Conservation (phyloP, 2,329 filamentous ascomycete species). For the Alternaria arbusti region DNA sequence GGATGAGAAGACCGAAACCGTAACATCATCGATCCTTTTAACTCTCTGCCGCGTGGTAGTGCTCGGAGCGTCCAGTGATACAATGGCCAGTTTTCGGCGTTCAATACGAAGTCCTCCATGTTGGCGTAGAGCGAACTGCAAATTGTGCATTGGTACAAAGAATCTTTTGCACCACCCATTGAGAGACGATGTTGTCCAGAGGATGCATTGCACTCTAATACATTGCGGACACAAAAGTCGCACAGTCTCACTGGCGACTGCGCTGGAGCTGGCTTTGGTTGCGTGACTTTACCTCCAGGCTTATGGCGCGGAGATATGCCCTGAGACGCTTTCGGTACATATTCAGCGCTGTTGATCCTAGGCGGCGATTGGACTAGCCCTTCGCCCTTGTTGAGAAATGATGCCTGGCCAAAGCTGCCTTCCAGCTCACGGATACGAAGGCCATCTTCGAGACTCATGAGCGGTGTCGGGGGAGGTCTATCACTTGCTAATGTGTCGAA, state of each 20-base stretch:
- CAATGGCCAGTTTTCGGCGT: neutral
- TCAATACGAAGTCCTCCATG: neutral
- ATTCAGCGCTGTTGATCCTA: neutral
- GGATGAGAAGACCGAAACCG: neutral
- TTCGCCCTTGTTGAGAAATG: neutral
- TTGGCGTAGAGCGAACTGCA: neutral
- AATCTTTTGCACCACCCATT: neutral
- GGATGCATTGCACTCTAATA: neutral
- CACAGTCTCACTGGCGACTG: neutral
- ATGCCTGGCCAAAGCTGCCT: neutral
- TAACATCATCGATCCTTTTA: neutral
- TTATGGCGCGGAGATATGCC: neutral
- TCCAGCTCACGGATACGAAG: neutral
- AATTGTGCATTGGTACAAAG: neutral
- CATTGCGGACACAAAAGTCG: neutral
- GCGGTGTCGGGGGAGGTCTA: neutral
- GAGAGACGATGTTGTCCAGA: neutral
- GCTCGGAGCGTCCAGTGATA: constrained; percentile 1
- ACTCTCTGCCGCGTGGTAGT: neutral
- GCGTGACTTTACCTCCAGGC: neutral
- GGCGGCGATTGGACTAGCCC: neutral
- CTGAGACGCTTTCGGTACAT: neutral
- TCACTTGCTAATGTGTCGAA: neutral
- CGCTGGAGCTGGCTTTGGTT: too few species aligned
- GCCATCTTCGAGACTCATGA: neutral